Percentiles rank a stretch among this genome's conserved stretches.
phyloP scores from a whole-genome alignment of 2,329 filamentous ascomycete genomes.

The Calonectria montana region DNA sequence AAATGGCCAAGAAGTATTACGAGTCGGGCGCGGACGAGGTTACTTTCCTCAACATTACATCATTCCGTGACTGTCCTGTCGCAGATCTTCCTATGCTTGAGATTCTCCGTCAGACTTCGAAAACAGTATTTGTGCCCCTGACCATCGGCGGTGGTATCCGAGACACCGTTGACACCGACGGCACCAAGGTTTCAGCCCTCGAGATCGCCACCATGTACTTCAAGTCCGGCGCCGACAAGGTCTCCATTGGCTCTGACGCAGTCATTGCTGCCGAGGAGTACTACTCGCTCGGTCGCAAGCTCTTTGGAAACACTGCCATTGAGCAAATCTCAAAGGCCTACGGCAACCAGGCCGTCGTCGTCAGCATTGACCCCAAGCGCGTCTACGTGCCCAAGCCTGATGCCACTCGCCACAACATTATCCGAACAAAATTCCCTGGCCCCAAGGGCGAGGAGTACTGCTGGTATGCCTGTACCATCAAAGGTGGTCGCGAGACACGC shows the following conservation, averaged over 20 bases:
- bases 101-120: conserved; percentile 84
- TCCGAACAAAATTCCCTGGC: conserved; percentile 77
- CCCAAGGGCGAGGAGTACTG: conserved; percentile 83
- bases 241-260: conserved; percentile 95
- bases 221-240: conserved; percentile 95
- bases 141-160: conserved; percentile 96
- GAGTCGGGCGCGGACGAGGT: conserved; percentile 96
- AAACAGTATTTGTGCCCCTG: conserved; percentile 94
- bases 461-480: conserved; percentile 98
- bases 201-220: conserved; percentile 98
- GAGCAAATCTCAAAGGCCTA: conserved; percentile 95
- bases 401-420: conserved; percentile 78
- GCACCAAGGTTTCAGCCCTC: conserved; percentile 85
- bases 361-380: conserved; percentile 92
- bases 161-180: conserved; percentile 90
- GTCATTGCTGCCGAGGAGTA: conserved; percentile 94
- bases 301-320: conserved; percentile 88
- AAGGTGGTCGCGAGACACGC: conserved; percentile 92
- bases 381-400: conserved; percentile 82
- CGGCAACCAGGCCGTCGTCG: conserved; percentile 95
- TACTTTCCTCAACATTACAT: conserved; percentile 98
- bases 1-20: conserved; percentile 94
- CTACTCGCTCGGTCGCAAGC: conserved; percentile 74
- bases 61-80: conserved; percentile 93
- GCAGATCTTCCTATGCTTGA: conserved; percentile 97